These are phyloP conservation scores for Penstemon newberryi DNA, from an alignment of 257 asterid genomes.

Conservation along the genomic window DNA sequence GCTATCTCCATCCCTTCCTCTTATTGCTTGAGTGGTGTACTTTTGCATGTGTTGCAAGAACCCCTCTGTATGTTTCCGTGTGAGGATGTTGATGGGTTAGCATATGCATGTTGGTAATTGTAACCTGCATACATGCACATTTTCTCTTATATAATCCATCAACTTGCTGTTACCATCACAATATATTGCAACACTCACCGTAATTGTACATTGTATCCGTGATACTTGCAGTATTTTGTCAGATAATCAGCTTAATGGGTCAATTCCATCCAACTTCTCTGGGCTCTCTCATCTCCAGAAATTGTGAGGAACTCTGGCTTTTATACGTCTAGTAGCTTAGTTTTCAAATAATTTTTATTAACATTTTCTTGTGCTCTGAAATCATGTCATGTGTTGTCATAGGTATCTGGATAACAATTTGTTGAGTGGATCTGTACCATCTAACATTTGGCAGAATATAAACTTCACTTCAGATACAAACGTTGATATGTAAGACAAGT, in stretches of 20 bases:
- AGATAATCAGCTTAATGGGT: slow-evolving; percentile 47
- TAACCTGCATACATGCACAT: neutral
- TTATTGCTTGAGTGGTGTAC: too few relatives aligned
- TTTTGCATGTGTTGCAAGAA: too few relatives aligned
- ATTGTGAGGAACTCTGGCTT: slow-evolving; percentile 36
- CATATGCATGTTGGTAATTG: too few relatives aligned
- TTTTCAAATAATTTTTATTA: slow-evolving; percentile 6
- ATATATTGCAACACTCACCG: neutral
- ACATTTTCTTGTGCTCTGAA: slow-evolving; percentile 2
- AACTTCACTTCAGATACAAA: slow-evolving; percentile 37
- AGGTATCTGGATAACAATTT: slow-evolving; percentile 45
- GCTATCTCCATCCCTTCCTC: too few relatives aligned
- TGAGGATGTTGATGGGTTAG: too few relatives aligned
- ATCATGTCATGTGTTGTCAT: slow-evolving; percentile 17
- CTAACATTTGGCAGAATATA: slow-evolving; percentile 50
- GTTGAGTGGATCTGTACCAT: slow-evolving; percentile 56
- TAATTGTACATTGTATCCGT: neutral
- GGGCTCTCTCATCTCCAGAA: slow-evolving; percentile 49
- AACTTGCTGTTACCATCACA: neutral
- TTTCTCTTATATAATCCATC: neutral
- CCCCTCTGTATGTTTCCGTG: too few relatives aligned
- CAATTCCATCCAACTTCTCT: slow-evolving; percentile 53
- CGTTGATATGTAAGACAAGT: slow-evolving; percentile 49
- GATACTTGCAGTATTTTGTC: slow-evolving; percentile 45
- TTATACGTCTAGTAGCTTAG: slow-evolving; percentile 11